Evolutionary conservation across 2,329 filamentous ascomycete genomes (phyloP), one percentile per base, ranked within the genome.

Genomic region (Colletotrichum lupini): DNA sequence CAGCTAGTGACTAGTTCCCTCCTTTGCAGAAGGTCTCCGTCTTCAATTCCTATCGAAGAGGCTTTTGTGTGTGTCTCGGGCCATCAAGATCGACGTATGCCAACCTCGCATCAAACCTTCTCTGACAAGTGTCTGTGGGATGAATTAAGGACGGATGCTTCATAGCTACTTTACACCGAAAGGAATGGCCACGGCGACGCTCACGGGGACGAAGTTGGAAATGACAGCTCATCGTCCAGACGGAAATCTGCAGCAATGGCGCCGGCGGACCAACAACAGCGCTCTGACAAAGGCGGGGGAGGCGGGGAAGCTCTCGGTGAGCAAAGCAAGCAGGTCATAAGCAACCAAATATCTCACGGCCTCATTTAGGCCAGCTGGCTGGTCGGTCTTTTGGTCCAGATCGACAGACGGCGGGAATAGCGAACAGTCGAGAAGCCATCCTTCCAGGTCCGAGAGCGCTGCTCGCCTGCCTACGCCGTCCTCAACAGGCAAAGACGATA

Each of bases 291-390:
- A 65, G 52, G 62, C 32, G 32, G 53, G 62, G 62, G 30, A 59
- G 70, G 67, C 26, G 55, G 67, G 69, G 70, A 35, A 65, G 67
- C 56, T 73, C 61, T 71, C 71, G 60, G 71, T 73, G 71, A 62
- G 60, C 66, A 69, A 42, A 28, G 58, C 65, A 59, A 52, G 42
- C 26, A 62, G 37, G 28, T 3, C 28, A 56, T 16, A 12, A 16
- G 32, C 32, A 24, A 65, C 35, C 32, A 35, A 30, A 5, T 57
- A 65, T 66, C 60, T 61, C 56, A 49, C 42, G 19, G 19, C 19
- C 42, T 49, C n/a, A 49, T 52, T 35, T 12, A 61, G 46, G 61
- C 52, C 56, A 19, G 42, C 49, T 32, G 46, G 63, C 12, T 56
- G 46, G 37, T 57, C 55, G 67, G 46, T 52, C 42, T 32, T 35